These are phyloP conservation scores for Lolium perenne DNA, from an alignment of 176 grass and related monocot genomes.

Conservation along the genomic window DNA sequence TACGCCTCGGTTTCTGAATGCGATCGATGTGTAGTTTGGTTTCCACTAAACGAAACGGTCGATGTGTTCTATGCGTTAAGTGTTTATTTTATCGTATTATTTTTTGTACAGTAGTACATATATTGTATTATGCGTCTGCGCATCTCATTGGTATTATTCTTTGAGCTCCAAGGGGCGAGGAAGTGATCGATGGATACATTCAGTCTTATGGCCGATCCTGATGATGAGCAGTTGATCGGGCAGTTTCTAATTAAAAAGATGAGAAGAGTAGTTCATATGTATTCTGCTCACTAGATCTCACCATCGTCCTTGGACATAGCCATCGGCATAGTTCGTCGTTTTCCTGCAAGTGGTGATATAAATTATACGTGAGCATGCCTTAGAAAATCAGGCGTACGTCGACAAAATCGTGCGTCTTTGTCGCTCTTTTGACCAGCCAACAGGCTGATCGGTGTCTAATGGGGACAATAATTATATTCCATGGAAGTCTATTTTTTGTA, in stretches of 20 bases:
- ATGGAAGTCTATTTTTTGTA: not conserved
- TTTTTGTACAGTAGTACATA: not conserved
- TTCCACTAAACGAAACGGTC: not conserved
- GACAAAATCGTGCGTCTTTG: not conserved
- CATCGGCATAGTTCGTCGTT: not conserved
- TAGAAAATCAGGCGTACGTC: slow-evolving; percentile 31
- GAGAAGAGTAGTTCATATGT: not conserved
- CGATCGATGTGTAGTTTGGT: not conserved
- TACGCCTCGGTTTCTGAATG: not conserved
- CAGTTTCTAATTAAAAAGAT: not conserved
- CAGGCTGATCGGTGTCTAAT: not conserved
- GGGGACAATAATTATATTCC: not conserved
- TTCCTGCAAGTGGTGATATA: slow-evolving; percentile 23
- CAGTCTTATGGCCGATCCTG: not conserved
- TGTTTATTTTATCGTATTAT: not conserved
- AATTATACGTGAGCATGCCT: not conserved
- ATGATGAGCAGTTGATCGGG: not conserved
- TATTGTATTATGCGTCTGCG: slow-evolving; percentile 35
- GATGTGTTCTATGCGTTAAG: not conserved
- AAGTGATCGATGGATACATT: slow-evolving; percentile 27
- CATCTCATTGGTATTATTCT: slow-evolving; percentile 40
- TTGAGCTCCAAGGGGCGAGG: slow-evolving; percentile 32
- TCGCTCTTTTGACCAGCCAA: not conserved
- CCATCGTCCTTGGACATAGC: not conserved
- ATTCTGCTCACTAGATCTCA: not conserved